A percentile compares a stretch with the other conserved stretches of the same genome.
phyloP scores from a whole-genome alignment of 768 basidiomycete species.

The Jaapia argillacea region DNA sequence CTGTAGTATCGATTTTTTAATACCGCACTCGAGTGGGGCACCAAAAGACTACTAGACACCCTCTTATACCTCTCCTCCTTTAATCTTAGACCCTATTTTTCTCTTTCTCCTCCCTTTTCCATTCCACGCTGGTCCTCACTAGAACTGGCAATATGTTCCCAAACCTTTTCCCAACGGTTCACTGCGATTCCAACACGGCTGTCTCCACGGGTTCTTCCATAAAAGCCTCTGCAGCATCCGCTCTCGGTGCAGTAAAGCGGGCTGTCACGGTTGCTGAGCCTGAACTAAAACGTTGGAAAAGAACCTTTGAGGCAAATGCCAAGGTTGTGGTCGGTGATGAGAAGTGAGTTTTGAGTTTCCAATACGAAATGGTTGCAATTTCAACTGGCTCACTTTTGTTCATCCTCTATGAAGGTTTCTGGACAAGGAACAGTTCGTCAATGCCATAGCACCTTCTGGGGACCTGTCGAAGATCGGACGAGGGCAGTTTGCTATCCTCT shows the following conservation, averaged over 20 bases:
- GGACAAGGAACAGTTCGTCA: slow-evolving; percentile 82
- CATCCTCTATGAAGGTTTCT: slow-evolving; percentile 52
- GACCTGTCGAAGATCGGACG: slow-evolving; percentile 83
- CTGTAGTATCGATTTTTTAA: too few relatives aligned
- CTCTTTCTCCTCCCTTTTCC: too few relatives aligned
- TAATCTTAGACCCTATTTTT: too few relatives aligned
- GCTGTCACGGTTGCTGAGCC: slow-evolving; percentile 66
- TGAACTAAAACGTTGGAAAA: slow-evolving; percentile 83
- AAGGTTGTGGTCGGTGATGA: slow-evolving; percentile 63
- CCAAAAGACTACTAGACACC: too few relatives aligned
- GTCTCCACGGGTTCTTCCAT: slow-evolving; percentile 30
- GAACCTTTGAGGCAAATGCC: slow-evolving; percentile 80
- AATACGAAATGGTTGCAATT: too few relatives aligned
- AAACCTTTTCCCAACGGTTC: slow-evolving; percentile 36
- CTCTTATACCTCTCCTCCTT: too few relatives aligned
- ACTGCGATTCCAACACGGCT: slow-evolving; percentile 36
- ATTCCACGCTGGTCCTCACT: too few relatives aligned
- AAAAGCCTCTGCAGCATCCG: slow-evolving; percentile 31
- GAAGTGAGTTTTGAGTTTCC: slow-evolving; percentile 46
- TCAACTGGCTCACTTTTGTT: background rate
- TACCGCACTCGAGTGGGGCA: too few relatives aligned
- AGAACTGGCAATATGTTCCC: too few relatives aligned
- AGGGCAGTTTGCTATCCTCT: slow-evolving; percentile 82
- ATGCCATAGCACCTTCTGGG: slow-evolving; percentile 83
- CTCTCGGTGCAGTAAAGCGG: slow-evolving; percentile 56